Percentiles rank a stretch among this genome's conserved stretches.
phyloP scores from a whole-genome alignment of 805 yeast genomes.

The Cephaloascus albidus region DNA sequence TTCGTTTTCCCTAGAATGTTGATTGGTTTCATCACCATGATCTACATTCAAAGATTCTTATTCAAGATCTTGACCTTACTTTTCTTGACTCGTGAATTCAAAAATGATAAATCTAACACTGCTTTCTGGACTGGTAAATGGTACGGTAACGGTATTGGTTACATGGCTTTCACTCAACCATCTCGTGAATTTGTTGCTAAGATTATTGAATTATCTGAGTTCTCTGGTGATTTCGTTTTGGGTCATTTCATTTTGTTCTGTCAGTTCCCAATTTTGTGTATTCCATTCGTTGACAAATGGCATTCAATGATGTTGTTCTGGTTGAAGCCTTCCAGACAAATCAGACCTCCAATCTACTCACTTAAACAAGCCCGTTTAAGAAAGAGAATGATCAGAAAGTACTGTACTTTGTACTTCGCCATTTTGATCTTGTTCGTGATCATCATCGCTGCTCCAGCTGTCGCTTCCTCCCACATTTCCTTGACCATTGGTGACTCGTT shows the following conservation, averaged over 20 bases:
- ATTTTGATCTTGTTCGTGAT: conserved; percentile 64
- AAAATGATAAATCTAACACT: conserved; percentile 89
- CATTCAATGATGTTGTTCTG: conserved; percentile 98
- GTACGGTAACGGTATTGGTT: conserved; percentile 92
- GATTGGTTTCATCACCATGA: conserved; percentile 75
- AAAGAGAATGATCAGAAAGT: conserved; percentile 94
- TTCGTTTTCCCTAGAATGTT: conserved; percentile 83
- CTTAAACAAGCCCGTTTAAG: conserved; percentile 93
- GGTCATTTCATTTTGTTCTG: conserved; percentile 84
- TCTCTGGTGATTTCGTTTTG: conserved; percentile 91
- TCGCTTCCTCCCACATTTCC: conserved; percentile 39
- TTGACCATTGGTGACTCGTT: conserved; percentile 14
- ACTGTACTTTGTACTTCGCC: conserved; percentile 70
- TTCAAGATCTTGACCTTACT: conserved; percentile 76
- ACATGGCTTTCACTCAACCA: conserved; percentile 93
- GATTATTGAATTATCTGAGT: conserved; percentile 87
- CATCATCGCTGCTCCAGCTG: conserved; percentile 87
- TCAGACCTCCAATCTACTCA: conserved; percentile 96
- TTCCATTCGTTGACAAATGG: conserved; percentile 93
- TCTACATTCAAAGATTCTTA: conserved; percentile 79
- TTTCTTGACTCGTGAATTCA: conserved; percentile 88
- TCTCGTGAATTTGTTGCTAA: conserved; percentile 92
- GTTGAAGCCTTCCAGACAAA: conserved; percentile 94
- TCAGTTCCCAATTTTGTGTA: conserved; percentile 77
- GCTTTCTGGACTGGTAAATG: conserved; percentile 99